phyloP scores from a whole-genome alignment of 352 stramenopile species.

The Phytophthora sojae region DNA sequence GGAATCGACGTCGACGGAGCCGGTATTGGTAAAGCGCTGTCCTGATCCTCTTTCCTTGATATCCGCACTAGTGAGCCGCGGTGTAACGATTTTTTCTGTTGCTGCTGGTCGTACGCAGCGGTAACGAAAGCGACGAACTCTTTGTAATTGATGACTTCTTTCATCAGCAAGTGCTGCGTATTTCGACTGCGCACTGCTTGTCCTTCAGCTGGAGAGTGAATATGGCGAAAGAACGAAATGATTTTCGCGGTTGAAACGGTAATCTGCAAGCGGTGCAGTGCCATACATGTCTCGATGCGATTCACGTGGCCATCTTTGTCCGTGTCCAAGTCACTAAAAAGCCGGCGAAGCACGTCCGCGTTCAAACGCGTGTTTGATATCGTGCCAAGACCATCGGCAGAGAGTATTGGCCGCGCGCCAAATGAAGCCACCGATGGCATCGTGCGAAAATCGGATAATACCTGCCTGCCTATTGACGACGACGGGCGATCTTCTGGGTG shows the following conservation, averaged over 20 bases:
- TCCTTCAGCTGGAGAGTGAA: conserved; percentile 32
- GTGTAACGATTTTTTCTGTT: conserved; percentile 22
- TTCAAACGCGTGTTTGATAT: conserved; percentile 41
- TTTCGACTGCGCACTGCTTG: conserved; percentile 6
- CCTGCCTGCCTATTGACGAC: conserved; percentile 70
- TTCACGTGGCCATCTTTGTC: conserved; percentile 78
- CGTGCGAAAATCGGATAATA: conserved; percentile 76
- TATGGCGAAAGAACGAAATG: conserved; percentile 70
- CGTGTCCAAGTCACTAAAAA: conserved; percentile 82
- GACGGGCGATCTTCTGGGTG: conserved; percentile 13
- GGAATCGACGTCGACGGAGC: conserved; percentile 32
- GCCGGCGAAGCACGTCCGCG: conserved; percentile 64
- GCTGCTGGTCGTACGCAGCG: conserved; percentile 52
- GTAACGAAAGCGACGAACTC: conserved; percentile 81
- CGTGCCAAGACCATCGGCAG: conserved; percentile 15
- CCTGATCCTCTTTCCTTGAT: conserved; percentile 5
- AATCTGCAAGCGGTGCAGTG: conserved; percentile 77
- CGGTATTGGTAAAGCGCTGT: neutral
- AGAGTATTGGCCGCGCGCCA: conserved; percentile 39
- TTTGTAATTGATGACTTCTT: conserved; percentile 81
- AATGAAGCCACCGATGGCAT: conserved; percentile 71
- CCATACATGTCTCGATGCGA: conserved; percentile 75
- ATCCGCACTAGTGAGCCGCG: neutral
- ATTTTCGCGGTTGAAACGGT: conserved; percentile 63
- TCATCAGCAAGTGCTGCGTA: conserved; percentile 38